Evolutionary conservation across 2,329 filamentous ascomycete species (phyloP), one percentile per base, ranked within the genome.

Genomic region (Paraconiothyrium sp.): DNA sequence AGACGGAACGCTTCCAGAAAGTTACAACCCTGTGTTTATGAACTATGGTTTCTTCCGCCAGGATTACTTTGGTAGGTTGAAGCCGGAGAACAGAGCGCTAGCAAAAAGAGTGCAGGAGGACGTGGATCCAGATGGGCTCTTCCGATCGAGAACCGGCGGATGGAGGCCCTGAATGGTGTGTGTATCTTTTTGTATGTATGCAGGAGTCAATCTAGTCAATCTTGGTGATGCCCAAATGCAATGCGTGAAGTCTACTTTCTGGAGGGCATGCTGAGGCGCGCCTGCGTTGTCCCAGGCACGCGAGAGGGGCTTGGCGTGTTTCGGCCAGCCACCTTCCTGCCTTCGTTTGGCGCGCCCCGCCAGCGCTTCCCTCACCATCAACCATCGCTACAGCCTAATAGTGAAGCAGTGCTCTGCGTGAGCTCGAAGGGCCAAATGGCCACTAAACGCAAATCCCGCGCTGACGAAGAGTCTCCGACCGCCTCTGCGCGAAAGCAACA

Each of bases 1-100:
- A 3, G 62, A 79, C 13, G 79, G 77, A 1, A 73, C 71, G 2
- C 64, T 82, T n/a, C 78, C 80, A 0, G 72, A 82, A 35, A 77
- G 76, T 4, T 81, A 83, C 58, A 63, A 79, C 4, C 82, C 82
- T 1, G 50, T 84, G 1, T 84, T 84, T 66, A 81, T 83, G 81
- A 84, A 83, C 49, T 82, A 84, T 56, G 78, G 79, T 0, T 80
- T 83, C 62, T 78, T 69, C 55, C 67, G 77, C 4, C 80, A 84
- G 71, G 80, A 83, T 61, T 83, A 82, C 63, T 84, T 79, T 75
- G 79, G 78, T 0, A 74, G 81, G 9, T 68, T 83, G 50, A 67
- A 70, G 24, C 75, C 77, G 3, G 65, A 68, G 62, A 74, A 61
- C 55, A 63, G 67, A 22, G 72, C 76, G 44, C 61, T 76, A 41